Percentiles rank a stretch among this genome's conserved stretches.
phyloP scores from a whole-genome alignment of 139 green algal genomes.

The Coelastrella sp. region DNA sequence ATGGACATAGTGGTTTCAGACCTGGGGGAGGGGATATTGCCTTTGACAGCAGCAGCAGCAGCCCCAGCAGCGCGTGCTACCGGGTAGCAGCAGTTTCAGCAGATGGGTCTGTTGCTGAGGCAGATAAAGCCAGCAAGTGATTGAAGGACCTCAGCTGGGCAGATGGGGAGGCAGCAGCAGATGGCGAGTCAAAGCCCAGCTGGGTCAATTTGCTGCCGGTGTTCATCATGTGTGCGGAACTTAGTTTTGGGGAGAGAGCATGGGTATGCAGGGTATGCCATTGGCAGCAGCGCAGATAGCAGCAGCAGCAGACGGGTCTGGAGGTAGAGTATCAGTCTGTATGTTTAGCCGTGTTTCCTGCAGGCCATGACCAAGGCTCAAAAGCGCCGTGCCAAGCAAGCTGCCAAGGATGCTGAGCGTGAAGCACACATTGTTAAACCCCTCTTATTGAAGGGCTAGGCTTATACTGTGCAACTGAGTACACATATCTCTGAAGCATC shows the following conservation, averaged over 20 bases:
- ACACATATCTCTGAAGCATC: no score
- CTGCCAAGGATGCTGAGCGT: constrained; percentile 71
- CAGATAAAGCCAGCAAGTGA: constrained; percentile 39
- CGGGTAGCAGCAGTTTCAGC: constrained; percentile 43
- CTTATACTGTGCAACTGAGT: no score
- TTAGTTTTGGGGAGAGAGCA: no score
- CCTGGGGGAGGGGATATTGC: no score
- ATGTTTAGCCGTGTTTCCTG: constrained; percentile 5
- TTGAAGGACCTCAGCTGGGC: constrained; percentile 48
- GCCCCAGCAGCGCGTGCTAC: constrained; percentile 48
- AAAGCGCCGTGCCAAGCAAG: constrained; percentile 71
- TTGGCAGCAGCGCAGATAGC: constrained; percentile 40
- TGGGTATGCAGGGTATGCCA: no score
- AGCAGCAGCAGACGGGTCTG: constrained; percentile 33
- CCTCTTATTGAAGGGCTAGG: no score
- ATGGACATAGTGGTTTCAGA: no score
- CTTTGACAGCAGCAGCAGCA: constrained; percentile 37
- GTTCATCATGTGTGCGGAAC: no score
- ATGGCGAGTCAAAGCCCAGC: constrained; percentile 7
- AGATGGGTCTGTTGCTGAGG: constrained; percentile 34
- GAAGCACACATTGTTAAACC: constrained; percentile 79
- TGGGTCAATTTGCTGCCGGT: no score
- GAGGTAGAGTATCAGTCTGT: no score
- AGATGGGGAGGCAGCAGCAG: constrained; percentile 25
- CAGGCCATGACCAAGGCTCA: constrained; percentile 79